phyloP scores from a whole-genome alignment of 192 early-diverging fungal genomes.

The Entomortierella chlamydospora region DNA sequence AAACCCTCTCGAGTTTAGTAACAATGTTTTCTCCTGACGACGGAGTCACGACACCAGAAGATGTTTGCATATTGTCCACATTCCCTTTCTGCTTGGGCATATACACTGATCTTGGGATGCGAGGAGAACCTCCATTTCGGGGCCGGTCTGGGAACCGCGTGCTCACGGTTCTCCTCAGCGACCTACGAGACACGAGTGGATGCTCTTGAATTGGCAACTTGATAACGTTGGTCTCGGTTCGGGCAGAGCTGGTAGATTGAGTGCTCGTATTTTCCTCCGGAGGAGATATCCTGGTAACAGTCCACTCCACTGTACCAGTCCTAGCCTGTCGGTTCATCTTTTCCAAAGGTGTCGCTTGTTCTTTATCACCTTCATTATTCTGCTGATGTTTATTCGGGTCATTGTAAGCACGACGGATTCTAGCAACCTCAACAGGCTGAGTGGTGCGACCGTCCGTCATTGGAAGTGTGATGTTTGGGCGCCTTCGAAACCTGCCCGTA shows the following conservation, averaged over 20 bases:
- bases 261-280: no score
- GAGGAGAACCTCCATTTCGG: background rate
- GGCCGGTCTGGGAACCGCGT: background rate
- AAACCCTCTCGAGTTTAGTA: no score
- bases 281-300: background rate
- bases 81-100: background rate
- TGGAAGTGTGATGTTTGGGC: constrained; percentile 8
- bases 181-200: background rate
- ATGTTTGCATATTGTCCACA: background rate
- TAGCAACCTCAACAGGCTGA: constrained; percentile 18
- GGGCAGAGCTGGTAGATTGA: background rate
- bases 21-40: no score
- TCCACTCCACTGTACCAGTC: constrained; percentile 10
- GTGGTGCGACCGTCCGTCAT: constrained; percentile 10
- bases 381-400: background rate
- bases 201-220: background rate
- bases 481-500: constrained; percentile 7
- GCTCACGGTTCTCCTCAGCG: background rate
- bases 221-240: background rate
- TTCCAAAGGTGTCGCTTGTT: background rate
- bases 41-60: no score
- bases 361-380: background rate
- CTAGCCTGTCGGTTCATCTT: constrained; percentile 15
- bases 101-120: background rate
- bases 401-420: constrained; percentile 22